A percentile compares a stretch with the other conserved stretches of the same genome.
Evolutionary conservation across 257 asterid species (phyloP).

Genomic region (Jasminum sambac): DNA sequence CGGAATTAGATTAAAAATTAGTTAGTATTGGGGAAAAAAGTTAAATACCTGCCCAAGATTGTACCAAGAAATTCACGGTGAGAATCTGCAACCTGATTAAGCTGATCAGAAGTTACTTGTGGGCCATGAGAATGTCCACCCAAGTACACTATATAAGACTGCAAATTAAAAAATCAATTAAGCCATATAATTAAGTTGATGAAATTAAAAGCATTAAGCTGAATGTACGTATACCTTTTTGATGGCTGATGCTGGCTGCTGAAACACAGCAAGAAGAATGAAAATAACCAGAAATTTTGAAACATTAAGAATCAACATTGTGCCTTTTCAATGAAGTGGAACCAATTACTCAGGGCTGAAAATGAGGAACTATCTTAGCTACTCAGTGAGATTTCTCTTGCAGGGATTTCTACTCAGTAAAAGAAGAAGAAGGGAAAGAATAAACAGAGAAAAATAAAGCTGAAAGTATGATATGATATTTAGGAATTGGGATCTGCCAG

Average conservation of each 20-base stretch:
- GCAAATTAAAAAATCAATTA: not conserved
- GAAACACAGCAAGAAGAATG: slow-evolving; percentile 34
- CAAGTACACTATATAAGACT: slow-evolving; percentile 74
- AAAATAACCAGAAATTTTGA: slow-evolving; percentile 32
- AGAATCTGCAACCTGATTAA: slow-evolving; percentile 39
- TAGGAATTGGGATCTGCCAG: too few species aligned
- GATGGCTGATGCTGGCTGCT: slow-evolving; percentile 46
- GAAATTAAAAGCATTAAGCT: not conserved
- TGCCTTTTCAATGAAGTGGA: slow-evolving; percentile 17
- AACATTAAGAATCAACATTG: slow-evolving; percentile 28
- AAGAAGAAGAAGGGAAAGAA: slow-evolving; percentile 7
- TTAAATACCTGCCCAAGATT: slow-evolving; percentile 57
- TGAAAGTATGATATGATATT: too few species aligned
- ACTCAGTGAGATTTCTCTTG: too few species aligned
- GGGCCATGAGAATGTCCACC: slow-evolving; percentile 80
- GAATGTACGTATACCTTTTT: slow-evolving; percentile 45
- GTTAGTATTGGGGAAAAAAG: not conserved
- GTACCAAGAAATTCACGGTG: slow-evolving; percentile 60
- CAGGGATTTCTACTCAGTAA: too few species aligned
- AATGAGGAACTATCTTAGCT: slow-evolving; percentile 6
- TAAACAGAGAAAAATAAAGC: too few species aligned
- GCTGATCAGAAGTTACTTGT: slow-evolving; percentile 38
- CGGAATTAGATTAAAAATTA: not conserved
- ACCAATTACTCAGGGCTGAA: slow-evolving; percentile 26
- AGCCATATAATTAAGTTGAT: not conserved